phyloP scores from a whole-genome alignment of 371 early-diverging fungal species.

The Apophysomyces elegans region DNA sequence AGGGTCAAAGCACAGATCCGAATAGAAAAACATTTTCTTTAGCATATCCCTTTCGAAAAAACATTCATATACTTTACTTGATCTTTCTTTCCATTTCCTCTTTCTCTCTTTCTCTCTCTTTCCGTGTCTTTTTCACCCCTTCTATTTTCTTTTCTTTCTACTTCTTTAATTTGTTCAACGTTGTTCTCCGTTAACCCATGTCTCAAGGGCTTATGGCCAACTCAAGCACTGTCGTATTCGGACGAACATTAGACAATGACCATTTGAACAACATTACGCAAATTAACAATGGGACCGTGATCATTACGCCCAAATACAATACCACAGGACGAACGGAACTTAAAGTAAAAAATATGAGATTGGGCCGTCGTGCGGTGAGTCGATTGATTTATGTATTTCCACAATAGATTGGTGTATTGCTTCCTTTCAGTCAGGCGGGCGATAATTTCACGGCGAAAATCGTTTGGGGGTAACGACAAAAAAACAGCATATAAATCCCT shows the following conservation, averaged over 20 bases:
- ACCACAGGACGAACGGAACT: constrained; percentile 41
- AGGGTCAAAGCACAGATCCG: constrained; percentile 8
- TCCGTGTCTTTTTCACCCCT: neutral
- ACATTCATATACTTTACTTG: neutral
- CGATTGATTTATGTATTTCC: neutral
- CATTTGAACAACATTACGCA: constrained; percentile 39
- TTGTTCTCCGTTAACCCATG: neutral
- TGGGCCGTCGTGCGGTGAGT: too few species aligned
- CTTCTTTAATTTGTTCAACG: too few species aligned
- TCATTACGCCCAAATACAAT: constrained; percentile 43
- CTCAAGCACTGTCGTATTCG: constrained; percentile 31
- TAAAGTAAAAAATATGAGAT: constrained; percentile 28
- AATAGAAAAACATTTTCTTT: constrained; percentile 6
- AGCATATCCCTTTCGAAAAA: constrained; percentile 9
- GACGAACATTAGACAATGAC: constrained; percentile 34
- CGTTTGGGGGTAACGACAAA: constrained; percentile 49
- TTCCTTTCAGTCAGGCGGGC: constrained; percentile 49
- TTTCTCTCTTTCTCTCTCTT: constrained; percentile 9
- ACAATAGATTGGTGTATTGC: constrained; percentile 45
- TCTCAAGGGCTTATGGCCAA: constrained; percentile 6
- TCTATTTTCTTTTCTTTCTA: neutral
- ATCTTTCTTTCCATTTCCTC: constrained; percentile 18
- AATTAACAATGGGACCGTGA: constrained; percentile 45
- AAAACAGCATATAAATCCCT: too few species aligned
- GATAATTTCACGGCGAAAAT: constrained; percentile 50